Evolutionary conservation across 345 rosid species (phyloP), one percentile per base, ranked within the genome.

Genomic region (Populus davidiana): DNA sequence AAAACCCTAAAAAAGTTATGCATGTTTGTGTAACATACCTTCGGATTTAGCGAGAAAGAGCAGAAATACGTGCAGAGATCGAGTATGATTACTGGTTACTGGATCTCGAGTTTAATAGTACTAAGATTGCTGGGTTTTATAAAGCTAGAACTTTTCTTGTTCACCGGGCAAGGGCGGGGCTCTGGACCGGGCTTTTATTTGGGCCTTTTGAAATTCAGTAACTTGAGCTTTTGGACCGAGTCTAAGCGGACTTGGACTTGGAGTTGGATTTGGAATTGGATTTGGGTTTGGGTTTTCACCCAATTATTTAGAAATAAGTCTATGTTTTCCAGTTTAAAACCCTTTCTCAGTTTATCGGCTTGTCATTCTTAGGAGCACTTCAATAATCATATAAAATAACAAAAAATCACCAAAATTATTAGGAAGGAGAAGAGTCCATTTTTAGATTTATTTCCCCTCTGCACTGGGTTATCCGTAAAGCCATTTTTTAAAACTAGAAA

Each of bases 111-210:
- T 25, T 59, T 3, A 9, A 59, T 4, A 9, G 10, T 23, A 41
- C 44, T 59, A 11, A 4, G 64, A 59, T 59, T 10, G 16, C 14
- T 59, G 64, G 16, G 8, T 59, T 59, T 59, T 23, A 23, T 59
- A 23, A 3, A 59, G 64, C 64, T 59, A 23, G 25, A 9, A 29
- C 64, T 23, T 79, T 79, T 73, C 81, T 79, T 79, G 77, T n/a
- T 41, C 77, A n/a, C 8, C 72, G 73, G 81, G 81, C 81, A 79
- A 79, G 69, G 12, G 21, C 10, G 35, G 16, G 20, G 0, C 33
- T 2, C n/a, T 35, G 63, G 36, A 29, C 62, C 41, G 8, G 79
- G 9, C 44, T 9, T 70, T 44, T 2, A n/a, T 33, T 14, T 73
- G 69, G 76, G 76, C 76, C 23, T n/a, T n/a, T 23, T n/a, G 29